phyloP scores from a whole-genome alignment of 768 basidiomycete species.

The Mycena vitilis region DNA sequence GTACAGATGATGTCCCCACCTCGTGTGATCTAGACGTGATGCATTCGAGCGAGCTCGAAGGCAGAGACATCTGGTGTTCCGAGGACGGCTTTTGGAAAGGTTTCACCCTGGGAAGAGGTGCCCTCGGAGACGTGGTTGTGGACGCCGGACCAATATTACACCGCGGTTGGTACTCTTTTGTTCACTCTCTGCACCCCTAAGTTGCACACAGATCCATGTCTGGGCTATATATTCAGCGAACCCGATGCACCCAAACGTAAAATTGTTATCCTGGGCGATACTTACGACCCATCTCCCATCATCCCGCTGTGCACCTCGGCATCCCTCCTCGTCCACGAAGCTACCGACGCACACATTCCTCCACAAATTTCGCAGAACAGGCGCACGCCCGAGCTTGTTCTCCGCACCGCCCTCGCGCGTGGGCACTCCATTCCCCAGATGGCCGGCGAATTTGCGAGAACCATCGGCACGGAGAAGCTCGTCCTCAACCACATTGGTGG shows the following conservation, averaged over 20 bases:
- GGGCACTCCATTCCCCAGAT: constrained; percentile 86
- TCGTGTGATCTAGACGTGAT: constrained; percentile 62
- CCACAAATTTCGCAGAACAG: constrained; percentile 56
- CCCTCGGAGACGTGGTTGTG: constrained; percentile 60
- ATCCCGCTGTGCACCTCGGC: constrained; percentile 65
- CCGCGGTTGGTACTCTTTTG: constrained; percentile 62
- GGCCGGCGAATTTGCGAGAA: constrained; percentile 81
- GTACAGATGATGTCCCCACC: constrained; percentile 62
- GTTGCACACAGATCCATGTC: constrained; percentile 68
- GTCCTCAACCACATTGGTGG: constrained; percentile 84
- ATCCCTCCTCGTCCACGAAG: constrained; percentile 87
- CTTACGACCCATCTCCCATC: constrained; percentile 70
- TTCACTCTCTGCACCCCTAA: neutral
- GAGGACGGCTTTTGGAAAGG: constrained; percentile 74
- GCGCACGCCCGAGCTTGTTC: constrained; percentile 54
- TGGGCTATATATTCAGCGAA: constrained; percentile 84
- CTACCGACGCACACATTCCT: constrained; percentile 81
- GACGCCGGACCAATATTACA: constrained; percentile 84
- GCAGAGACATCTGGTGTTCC: constrained; percentile 66
- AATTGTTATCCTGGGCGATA: constrained; percentile 84
- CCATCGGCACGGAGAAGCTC: constrained; percentile 67
- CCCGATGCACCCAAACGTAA: constrained; percentile 62
- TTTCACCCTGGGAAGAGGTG: constrained; percentile 55
- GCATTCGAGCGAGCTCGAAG: constrained; percentile 73
- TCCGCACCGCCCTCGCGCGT: constrained; percentile 64